Conservation (phyloP, 225 moss, liverwort and hornwort species). For the Polytrichum commune region DNA sequence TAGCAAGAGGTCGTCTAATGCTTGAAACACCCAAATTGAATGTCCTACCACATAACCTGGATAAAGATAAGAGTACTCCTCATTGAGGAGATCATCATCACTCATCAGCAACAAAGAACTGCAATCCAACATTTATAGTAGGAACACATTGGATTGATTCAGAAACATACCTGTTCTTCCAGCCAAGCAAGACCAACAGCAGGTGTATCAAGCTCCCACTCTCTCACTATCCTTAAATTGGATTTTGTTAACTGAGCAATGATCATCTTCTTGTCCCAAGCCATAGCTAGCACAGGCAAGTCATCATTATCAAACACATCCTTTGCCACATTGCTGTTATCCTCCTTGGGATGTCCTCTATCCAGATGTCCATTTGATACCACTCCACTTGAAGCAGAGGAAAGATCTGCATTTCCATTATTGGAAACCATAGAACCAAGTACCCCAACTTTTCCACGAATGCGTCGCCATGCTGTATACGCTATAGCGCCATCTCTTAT, state of each 20-base stretch:
- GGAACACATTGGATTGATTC: neutral
- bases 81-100: no score
- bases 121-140: neutral
- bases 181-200: slow-evolving; percentile 94
- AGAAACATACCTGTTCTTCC: slow-evolving; percentile 84
- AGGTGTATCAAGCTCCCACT: slow-evolving; percentile 94
- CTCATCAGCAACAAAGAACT: neutral
- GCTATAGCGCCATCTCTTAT: slow-evolving; percentile 94
- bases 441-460: slow-evolving; percentile 56
- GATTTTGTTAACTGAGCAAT: slow-evolving; percentile 80
- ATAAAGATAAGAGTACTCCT: no score
- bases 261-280: slow-evolving; percentile 91
- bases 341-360: slow-evolving; percentile 44
- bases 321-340: slow-evolving; percentile 34
- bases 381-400: slow-evolving; percentile 23
- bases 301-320: slow-evolving; percentile 55
- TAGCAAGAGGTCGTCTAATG: no score
- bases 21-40: no score
- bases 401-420: slow-evolving; percentile 30
- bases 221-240: slow-evolving; percentile 72
- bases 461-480: slow-evolving; percentile 97
- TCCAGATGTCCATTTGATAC: slow-evolving; percentile 40
- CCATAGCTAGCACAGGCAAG: slow-evolving; percentile 85
- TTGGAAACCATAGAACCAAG: slow-evolving; percentile 16
- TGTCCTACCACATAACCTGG: no score